Evolutionary conservation across 495 filamentous ascomycete genomes (phyloP).

Genomic region (Cetradonia linearis): DNA sequence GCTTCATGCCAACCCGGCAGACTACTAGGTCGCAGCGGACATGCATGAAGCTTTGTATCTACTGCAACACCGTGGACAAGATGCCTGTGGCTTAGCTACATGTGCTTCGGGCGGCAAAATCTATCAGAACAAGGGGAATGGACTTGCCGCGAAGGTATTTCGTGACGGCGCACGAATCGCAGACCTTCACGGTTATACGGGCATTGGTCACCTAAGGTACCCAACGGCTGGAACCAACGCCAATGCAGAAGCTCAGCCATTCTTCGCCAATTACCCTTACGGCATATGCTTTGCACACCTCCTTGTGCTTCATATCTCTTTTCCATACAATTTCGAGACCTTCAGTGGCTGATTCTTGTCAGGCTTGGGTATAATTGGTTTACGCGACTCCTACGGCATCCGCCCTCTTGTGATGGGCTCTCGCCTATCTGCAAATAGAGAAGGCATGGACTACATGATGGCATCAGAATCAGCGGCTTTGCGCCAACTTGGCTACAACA

Average conservation of each 20-base stretch:
- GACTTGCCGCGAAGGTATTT: conserved; percentile 84
- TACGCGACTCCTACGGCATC: conserved; percentile 84
- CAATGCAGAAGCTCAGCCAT: conserved; percentile 72
- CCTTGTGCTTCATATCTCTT: no score
- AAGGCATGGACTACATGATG: conserved; percentile 88
- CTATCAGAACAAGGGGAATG: conserved; percentile 86
- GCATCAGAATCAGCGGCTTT: conserved; percentile 93
- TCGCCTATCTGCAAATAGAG: conserved; percentile 52
- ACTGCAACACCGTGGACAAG: conserved; percentile 63
- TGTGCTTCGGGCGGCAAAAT: conserved; percentile 71
- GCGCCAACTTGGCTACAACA: conserved; percentile 67
- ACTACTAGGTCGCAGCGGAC: conserved; percentile 58
- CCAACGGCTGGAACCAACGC: conserved; percentile 84
- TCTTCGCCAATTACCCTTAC: conserved; percentile 94
- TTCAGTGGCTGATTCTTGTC: not conserved
- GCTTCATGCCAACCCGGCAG: conserved; percentile 58
- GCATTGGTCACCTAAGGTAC: conserved; percentile 80
- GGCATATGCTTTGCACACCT: conserved; percentile 49
- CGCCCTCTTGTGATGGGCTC: conserved; percentile 78
- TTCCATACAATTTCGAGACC: not conserved
- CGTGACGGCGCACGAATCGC: conserved; percentile 55
- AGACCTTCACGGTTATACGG: conserved; percentile 83
- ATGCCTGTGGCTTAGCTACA: conserved; percentile 73
- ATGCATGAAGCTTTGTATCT: conserved; percentile 86
- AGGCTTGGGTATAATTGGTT: conserved; percentile 81